These are phyloP conservation scores for Dendryphion nanum DNA, from an alignment of 2,329 filamentous ascomycete species.

Conservation along the genomic window DNA sequence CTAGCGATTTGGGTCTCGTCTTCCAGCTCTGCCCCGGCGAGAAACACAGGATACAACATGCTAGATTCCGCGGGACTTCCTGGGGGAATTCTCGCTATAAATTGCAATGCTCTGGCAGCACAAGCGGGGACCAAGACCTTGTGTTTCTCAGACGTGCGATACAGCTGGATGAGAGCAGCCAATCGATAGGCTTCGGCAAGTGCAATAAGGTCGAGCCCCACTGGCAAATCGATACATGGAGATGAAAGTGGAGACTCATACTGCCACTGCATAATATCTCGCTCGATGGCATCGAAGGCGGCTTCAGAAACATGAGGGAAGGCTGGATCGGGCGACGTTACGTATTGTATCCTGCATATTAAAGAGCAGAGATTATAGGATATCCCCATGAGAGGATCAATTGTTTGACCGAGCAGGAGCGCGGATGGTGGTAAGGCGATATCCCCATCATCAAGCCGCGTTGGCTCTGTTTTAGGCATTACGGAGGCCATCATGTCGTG, in stretches of 20 bases:
- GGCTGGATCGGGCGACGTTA: constrained; percentile 29
- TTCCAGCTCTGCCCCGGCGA: constrained; percentile 34
- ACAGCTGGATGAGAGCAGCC: constrained; percentile 35
- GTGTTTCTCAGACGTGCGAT: constrained; percentile 28
- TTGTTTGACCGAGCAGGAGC: constrained; percentile 26
- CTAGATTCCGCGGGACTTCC: constrained; percentile 36
- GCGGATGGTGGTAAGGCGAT: no score
- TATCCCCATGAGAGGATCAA: constrained; percentile 38
- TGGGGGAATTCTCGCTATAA: constrained; percentile 32
- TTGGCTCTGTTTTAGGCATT: constrained; percentile 29
- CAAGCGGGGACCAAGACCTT: constrained; percentile 23
- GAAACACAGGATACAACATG: constrained; percentile 36
- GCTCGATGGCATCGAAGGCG: constrained; percentile 30
- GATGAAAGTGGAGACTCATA: constrained; percentile 32
- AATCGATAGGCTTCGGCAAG: constrained; percentile 35
- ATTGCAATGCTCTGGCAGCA: constrained; percentile 34
- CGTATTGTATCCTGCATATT: constrained; percentile 34
- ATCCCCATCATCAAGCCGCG: no score
- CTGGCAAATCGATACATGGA: constrained; percentile 25
- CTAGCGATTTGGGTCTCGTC: constrained; percentile 26
- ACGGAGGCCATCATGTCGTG: constrained; percentile 36
- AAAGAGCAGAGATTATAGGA: constrained; percentile 33
- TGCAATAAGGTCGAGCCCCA: constrained; percentile 35
- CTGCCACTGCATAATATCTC: constrained; percentile 30
- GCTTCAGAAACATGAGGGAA: constrained; percentile 34